Evolutionary conservation across 164 flowering plant genomes (phyloP).

Genomic region (Vitis amurensis): DNA sequence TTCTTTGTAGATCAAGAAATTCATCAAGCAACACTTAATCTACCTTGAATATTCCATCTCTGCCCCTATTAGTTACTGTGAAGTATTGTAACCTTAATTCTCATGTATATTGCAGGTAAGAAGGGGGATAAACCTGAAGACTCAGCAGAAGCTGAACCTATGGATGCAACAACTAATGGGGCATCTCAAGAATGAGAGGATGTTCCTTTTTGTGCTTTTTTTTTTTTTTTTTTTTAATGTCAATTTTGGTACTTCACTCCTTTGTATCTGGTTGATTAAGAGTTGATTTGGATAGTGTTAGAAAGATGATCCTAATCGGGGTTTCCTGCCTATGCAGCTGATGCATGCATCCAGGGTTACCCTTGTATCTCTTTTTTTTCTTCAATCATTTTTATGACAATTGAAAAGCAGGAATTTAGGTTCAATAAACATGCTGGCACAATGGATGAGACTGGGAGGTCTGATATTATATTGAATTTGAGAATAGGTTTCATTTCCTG

Average conservation of each 20-base stretch:
- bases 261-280: slow-evolving; percentile 15
- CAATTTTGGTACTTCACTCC: slow-evolving; percentile 28
- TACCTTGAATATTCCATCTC: no score
- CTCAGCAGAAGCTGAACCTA: slow-evolving; percentile 56
- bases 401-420: no score
- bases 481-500: no score
- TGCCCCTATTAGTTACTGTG: background rate
- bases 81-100: background rate
- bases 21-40: no score
- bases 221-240: background rate
- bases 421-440: no score
- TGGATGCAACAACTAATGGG: slow-evolving; percentile 59
- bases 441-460: no score
- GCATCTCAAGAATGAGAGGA: slow-evolving; percentile 33
- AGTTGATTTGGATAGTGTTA: slow-evolving; percentile 15
- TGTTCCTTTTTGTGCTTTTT: background rate
- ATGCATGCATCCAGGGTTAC: background rate
- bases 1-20: no score
- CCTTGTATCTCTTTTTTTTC: background rate
- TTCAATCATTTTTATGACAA: no score
- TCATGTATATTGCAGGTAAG: slow-evolving; percentile 49
- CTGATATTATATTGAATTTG: no score
- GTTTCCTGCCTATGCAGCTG: background rate
- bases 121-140: slow-evolving; percentile 63
- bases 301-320: slow-evolving; percentile 10